These are phyloP conservation scores for Rhodofomes roseus DNA, from an alignment of 1,284 basidiomycete species.

Conservation along the genomic window DNA sequence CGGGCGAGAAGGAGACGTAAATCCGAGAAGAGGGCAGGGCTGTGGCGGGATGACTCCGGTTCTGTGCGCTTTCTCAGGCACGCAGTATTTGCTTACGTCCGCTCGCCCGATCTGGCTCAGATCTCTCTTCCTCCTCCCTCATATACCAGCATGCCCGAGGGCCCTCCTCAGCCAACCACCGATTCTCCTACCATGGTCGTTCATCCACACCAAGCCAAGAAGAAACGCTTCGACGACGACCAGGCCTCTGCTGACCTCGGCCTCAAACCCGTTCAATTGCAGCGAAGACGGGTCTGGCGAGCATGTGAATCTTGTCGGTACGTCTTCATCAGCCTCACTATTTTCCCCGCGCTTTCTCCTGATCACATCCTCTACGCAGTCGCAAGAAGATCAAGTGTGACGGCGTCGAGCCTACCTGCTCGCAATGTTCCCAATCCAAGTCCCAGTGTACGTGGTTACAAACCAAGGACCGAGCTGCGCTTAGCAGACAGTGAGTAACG, in stretches of 20 bases:
- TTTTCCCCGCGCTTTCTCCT: slow-evolving; percentile 2
- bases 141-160: slow-evolving; percentile 45
- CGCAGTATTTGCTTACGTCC: slow-evolving; percentile 5
- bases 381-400: slow-evolving; percentile 90
- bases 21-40: neutral
- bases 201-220: slow-evolving; percentile 58
- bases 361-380: slow-evolving; percentile 34
- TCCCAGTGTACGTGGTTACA: slow-evolving; percentile 82
- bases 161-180: slow-evolving; percentile 40
- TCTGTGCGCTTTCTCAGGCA: slow-evolving; percentile 8
- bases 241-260: slow-evolving; percentile 48
- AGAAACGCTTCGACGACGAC: slow-evolving; percentile 60
- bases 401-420: slow-evolving; percentile 79
- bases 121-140: slow-evolving; percentile 15
- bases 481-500: slow-evolving; percentile 74
- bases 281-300: slow-evolving; percentile 74
- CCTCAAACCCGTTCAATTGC: slow-evolving; percentile 68
- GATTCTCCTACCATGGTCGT: slow-evolving; percentile 39
- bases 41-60: slow-evolving; percentile 3
- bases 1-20: neutral
- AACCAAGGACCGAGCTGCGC: slow-evolving; percentile 80
- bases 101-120: slow-evolving; percentile 10
- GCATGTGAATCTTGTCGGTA: slow-evolving; percentile 85
- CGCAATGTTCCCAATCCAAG: slow-evolving; percentile 68
- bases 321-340: slow-evolving; percentile 22